Evolutionary conservation across 2,329 filamentous ascomycete species (phyloP), one percentile per base, ranked within the genome.

Genomic region (Sporothrix humicola): DNA sequence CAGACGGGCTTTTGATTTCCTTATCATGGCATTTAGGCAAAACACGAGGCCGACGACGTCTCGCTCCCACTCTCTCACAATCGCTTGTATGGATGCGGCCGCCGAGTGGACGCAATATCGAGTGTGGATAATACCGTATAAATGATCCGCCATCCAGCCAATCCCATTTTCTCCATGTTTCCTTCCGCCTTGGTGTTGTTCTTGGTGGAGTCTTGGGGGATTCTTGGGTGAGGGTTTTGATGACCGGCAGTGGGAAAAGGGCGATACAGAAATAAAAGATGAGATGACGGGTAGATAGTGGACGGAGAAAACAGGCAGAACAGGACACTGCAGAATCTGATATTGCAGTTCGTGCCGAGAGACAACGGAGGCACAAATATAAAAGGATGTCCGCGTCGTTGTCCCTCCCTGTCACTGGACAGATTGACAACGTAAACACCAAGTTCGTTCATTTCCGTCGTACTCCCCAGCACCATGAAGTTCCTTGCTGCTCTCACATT

Each of bases 1-100:
- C 56, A 59, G 26, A 37, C 56, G 56, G 13, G 7, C 13, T 59
- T 13, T 37, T n/a, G 44, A 46, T 46, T 10, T 46, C 17, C 50
- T 17, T 23, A 56, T 46, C n/a, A 46, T n/a, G 9, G 20, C 17
- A 46, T 65, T 65, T 65, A 23, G 59, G 59, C 59, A 65, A 65
- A 65, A 65, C 9, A 23, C n/a, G 1, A 26, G 4, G 31, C 31
- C 31, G 31, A 26, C 23, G 23, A 26, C 23, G 23, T 26, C 23
- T 26, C 23, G 23, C 23, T 26, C 23, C 23, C 23, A 26, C 23
- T 26, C 23, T 37, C 15, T n/a, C 26, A 7, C 26, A 37, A 31
- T 66, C 63, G 63, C 63, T 66, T 66, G 20, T 66, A 66, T 66
- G 44, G 63, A 66, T 66, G 63, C 63, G 63, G 20, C 9, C 13